These are phyloP conservation scores for Sporisorium graminicola DNA, from an alignment of 1,284 basidiomycete species.

Conservation along the genomic window DNA sequence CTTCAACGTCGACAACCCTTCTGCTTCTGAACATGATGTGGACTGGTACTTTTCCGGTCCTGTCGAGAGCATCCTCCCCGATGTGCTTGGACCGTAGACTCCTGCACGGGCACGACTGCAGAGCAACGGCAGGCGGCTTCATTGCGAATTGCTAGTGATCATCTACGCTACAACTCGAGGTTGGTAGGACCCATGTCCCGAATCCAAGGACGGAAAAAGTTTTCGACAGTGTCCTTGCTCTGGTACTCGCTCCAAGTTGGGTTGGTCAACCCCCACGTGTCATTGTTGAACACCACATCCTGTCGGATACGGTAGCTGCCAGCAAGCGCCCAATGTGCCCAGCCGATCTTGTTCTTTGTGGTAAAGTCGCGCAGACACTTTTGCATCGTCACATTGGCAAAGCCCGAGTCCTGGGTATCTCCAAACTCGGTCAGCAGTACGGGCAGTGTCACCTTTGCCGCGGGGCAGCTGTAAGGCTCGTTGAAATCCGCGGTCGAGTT, in stretches of 20 bases:
- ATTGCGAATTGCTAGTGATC: neutral
- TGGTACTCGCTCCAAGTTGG: slow-evolving; percentile 20
- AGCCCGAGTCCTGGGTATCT: slow-evolving; percentile 27
- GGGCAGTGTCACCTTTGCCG: slow-evolving; percentile 31
- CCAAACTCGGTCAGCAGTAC: slow-evolving; percentile 44
- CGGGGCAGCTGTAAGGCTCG: slow-evolving; percentile 34
- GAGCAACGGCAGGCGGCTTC: neutral
- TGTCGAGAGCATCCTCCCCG: slow-evolving; percentile 31
- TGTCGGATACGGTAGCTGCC: slow-evolving; percentile 43
- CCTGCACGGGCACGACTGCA: neutral
- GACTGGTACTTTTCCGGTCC: slow-evolving; percentile 47
- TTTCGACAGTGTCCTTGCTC: slow-evolving; percentile 32
- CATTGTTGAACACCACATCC: slow-evolving; percentile 26
- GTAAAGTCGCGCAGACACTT: slow-evolving; percentile 51
- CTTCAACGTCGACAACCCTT: slow-evolving; percentile 74
- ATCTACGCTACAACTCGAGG: slow-evolving; percentile 26
- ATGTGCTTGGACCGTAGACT: slow-evolving; percentile 10
- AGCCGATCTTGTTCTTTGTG: slow-evolving; percentile 46
- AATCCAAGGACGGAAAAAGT: slow-evolving; percentile 45
- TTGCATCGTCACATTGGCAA: slow-evolving; percentile 35
- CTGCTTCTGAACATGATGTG: neutral
- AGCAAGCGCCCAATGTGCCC: slow-evolving; percentile 42
- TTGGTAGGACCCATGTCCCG: slow-evolving; percentile 43
- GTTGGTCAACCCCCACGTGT: slow-evolving; percentile 43
- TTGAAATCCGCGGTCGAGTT: slow-evolving; percentile 16